A percentile compares a stretch with the other conserved stretches of the same genome.
Conservation (phyloP, 495 filamentous ascomycete species). For the Aspergillus olivimuriae region DNA sequence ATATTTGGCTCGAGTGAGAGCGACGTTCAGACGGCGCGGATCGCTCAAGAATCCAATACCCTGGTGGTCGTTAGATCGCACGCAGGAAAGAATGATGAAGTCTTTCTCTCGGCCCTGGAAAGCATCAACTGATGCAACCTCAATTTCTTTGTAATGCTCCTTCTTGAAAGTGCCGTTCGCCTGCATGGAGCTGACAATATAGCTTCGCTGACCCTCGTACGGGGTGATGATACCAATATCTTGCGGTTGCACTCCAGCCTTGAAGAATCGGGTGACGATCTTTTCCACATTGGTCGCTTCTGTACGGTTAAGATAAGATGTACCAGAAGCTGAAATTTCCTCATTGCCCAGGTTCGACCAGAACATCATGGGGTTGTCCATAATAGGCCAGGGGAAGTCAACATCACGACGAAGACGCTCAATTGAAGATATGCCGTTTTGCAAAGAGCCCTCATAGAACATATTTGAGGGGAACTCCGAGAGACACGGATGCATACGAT, state of each 20-base stretch:
- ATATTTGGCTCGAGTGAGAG: constrained; percentile 93
- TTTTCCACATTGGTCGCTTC: constrained; percentile 97
- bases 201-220: constrained; percentile 97
- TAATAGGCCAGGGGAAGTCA: constrained; percentile 96
- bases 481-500: constrained; percentile 98
- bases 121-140: constrained; percentile 96
- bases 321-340: constrained; percentile 95
- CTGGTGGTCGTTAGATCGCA: constrained; percentile 98
- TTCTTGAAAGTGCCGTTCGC: constrained; percentile 95
- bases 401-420: constrained; percentile 88
- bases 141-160: constrained; percentile 97
- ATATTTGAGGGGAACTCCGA: constrained; percentile 99
- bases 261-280: constrained; percentile 98
- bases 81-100: constrained; percentile 96
- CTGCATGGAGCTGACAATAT: constrained; percentile 98
- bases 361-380: constrained; percentile 98
- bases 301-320: constrained; percentile 95
- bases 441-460: constrained; percentile 97
- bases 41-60: constrained; percentile 99
- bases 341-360: constrained; percentile 98
- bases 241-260: constrained; percentile 86
- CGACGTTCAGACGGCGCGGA: constrained; percentile 97
- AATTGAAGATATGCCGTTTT: constrained; percentile 91
- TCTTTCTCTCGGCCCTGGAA: constrained; percentile 99
- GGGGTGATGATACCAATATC: constrained; percentile 98